phyloP scores from a whole-genome alignment of 768 basidiomycete genomes.

The Lepiota subincarnata region DNA sequence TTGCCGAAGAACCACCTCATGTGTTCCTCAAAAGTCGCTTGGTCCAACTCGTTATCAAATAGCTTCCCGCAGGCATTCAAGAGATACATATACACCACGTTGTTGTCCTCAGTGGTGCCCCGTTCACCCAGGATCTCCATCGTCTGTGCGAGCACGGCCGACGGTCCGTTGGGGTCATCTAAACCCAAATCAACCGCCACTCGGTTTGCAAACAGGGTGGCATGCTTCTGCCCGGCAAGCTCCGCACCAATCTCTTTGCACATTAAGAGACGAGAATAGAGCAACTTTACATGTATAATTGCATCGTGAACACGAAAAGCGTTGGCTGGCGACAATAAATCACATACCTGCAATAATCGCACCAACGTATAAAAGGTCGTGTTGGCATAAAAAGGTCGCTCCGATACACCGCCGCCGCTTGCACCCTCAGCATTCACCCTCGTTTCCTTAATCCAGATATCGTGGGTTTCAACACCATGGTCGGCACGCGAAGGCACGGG shows the following conservation, averaged over 20 bases:
- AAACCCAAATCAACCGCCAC: constrained; percentile 81
- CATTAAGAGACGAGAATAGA: constrained; percentile 81
- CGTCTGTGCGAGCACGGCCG: constrained; percentile 63
- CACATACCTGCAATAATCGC: constrained; percentile 77
- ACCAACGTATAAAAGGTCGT: constrained; percentile 90
- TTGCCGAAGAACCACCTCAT: constrained; percentile 93
- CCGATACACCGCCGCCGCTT: constrained; percentile 18
- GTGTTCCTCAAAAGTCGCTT: constrained; percentile 89
- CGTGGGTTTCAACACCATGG: constrained; percentile 29
- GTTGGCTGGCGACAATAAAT: constrained; percentile 5
- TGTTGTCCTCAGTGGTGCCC: constrained; percentile 41
- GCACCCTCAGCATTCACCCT: constrained; percentile 22
- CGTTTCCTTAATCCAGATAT: constrained; percentile 62
- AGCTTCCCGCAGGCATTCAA: constrained; percentile 89
- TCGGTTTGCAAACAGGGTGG: constrained; percentile 67
- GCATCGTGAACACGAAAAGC: constrained; percentile 13
- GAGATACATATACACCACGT: constrained; percentile 84
- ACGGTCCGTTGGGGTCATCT: constrained; percentile 78
- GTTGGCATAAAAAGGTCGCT: constrained; percentile 80
- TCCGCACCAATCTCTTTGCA: constrained; percentile 81
- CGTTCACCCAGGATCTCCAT: constrained; percentile 56
- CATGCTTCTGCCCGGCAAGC: constrained; percentile 64
- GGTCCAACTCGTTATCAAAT: constrained; percentile 92
- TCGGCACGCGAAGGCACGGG: constrained; percentile 23
- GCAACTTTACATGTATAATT: constrained; percentile 45